phyloP scores from a whole-genome alignment of 768 basidiomycete species.

The Leccinum sublutescens region DNA sequence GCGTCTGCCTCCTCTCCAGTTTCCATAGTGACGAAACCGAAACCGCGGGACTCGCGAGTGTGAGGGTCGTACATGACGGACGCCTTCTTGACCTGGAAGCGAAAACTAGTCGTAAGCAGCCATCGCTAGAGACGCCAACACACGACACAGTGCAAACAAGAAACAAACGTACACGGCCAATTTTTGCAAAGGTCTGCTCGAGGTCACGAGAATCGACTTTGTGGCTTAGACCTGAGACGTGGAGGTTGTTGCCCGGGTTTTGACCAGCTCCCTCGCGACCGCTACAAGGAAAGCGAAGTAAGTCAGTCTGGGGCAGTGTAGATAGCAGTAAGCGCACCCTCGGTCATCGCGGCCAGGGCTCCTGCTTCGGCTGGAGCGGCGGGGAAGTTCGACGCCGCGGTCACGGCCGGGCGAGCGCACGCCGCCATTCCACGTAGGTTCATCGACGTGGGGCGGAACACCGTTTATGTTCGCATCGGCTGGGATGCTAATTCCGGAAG shows the following conservation, averaged over 20 bases:
- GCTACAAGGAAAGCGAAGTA: neutral
- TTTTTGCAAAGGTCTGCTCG: constrained; percentile 84
- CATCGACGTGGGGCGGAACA: constrained; percentile 48
- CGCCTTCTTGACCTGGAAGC: constrained; percentile 53
- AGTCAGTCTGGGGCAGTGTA: neutral
- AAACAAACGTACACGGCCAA: constrained; percentile 65
- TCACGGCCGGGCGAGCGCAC: constrained; percentile 43
- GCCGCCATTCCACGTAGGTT: constrained; percentile 50
- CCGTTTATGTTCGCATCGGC: constrained; percentile 48
- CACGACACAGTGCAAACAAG: neutral
- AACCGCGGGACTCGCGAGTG: constrained; percentile 70
- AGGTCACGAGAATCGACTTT: constrained; percentile 81
- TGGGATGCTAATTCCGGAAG: constrained; percentile 73
- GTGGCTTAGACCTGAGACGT: constrained; percentile 57
- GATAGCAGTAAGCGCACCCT: constrained; percentile 44
- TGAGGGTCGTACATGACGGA: constrained; percentile 74
- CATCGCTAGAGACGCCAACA: neutral
- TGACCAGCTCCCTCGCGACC: constrained; percentile 35
- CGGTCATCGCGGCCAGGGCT: constrained; percentile 64
- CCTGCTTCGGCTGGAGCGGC: constrained; percentile 75
- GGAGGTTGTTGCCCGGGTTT: constrained; percentile 68
- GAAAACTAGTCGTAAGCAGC: constrained; percentile 4
- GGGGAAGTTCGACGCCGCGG: constrained; percentile 47
- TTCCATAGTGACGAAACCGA: constrained; percentile 91
- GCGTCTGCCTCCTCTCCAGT: constrained; percentile 87